phyloP scores from a whole-genome alignment of 257 asterid species.

The Nicotiana noctiflora region DNA sequence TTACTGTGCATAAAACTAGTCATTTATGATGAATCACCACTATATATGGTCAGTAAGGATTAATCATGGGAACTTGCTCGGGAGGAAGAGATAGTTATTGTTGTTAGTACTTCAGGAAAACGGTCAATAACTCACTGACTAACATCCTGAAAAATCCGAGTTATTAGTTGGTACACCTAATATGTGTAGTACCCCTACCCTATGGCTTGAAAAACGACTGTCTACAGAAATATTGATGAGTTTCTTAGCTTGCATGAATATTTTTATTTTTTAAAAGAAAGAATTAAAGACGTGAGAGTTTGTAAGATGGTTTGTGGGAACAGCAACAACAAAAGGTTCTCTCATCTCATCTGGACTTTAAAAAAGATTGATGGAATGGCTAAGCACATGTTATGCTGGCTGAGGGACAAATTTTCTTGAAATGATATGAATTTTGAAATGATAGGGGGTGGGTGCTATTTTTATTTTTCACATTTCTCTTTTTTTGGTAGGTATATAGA shows the following conservation, averaged over 20 bases:
- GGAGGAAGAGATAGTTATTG: neutral
- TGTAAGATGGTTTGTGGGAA: neutral
- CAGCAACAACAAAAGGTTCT: neutral
- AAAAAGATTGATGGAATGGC: conserved; percentile 16
- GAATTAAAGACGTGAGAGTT: neutral
- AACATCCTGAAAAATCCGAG: neutral
- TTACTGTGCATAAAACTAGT: neutral
- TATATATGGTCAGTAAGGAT: neutral
- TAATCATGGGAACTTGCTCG: neutral
- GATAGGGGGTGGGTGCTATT: conserved; percentile 16
- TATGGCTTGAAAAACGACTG: neutral
- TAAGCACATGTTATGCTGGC: conserved; percentile 46
- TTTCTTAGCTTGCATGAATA: neutral
- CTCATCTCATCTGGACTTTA: neutral
- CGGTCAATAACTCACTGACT: neutral
- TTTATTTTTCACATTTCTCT: neutral
- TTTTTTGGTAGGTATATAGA: neutral
- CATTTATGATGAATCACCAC: neutral
- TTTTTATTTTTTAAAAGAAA: neutral
- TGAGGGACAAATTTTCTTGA: conserved; percentile 6
- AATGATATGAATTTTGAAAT: conserved; percentile 22
- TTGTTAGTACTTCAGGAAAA: neutral
- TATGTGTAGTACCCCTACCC: conserved; percentile 4
- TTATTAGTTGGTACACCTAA: conserved; percentile 22
- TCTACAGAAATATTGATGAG: neutral